phyloP scores from a whole-genome alignment of 2,329 filamentous ascomycete genomes.

The Didymella lethalis region DNA sequence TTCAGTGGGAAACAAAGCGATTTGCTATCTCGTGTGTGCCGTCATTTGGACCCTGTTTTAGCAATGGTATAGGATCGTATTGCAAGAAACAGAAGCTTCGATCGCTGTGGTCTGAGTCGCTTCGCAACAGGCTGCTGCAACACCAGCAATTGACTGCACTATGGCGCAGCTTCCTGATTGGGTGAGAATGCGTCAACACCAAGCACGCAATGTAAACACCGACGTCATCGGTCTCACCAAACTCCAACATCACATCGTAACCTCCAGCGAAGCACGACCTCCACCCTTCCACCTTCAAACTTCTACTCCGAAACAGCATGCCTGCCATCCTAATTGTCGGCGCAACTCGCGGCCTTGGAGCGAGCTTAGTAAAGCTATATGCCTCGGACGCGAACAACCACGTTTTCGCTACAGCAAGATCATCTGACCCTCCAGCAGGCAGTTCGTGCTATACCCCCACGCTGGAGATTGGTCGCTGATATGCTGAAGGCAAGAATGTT shows the following conservation, averaged over 20 bases:
- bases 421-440: slow-evolving; percentile 53
- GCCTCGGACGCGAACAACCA: slow-evolving; percentile 53
- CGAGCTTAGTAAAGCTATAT: slow-evolving; percentile 67
- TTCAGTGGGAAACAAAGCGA: not conserved
- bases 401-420: slow-evolving; percentile 69
- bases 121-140: not conserved
- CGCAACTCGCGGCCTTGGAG: slow-evolving; percentile 73
- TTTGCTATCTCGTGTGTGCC: not conserved
- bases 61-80: not conserved
- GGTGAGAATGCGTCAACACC: slow-evolving; percentile 2
- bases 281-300: not conserved
- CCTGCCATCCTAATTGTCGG: slow-evolving; percentile 68
- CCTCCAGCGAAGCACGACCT: not conserved
- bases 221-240: slow-evolving; percentile 11
- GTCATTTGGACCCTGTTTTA: not conserved
- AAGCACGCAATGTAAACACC: slow-evolving; percentile 18
- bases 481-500: slow-evolving; percentile 46
- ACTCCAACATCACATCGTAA: not conserved
- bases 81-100: not conserved
- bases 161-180: slow-evolving; percentile 1
- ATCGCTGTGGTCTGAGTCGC: not conserved
- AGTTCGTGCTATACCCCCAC: slow-evolving; percentile 18
- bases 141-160: not conserved
- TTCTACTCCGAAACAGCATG: slow-evolving; percentile 24
- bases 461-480: not conserved